Evolutionary conservation across 1,139 yeast species (phyloP), one percentile per base, ranked within the genome.

Genomic region (Lodderomyces jiufengensis): DNA sequence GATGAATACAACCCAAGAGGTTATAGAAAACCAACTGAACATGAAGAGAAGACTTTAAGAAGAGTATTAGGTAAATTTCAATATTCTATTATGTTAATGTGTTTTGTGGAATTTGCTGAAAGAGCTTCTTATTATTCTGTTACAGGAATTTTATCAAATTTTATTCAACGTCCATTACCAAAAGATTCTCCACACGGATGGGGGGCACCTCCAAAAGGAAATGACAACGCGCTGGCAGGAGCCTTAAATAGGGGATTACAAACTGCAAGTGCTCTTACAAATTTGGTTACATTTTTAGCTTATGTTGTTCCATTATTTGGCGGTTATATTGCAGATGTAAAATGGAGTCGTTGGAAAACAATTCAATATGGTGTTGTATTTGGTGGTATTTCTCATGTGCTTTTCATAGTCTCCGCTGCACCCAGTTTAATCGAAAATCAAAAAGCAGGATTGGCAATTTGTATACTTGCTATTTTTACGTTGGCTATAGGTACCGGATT

Each of bases 131-230:
- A 68, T 41, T 70, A 65, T 43, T 66, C 73, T 10, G 58, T 66
- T n/a, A 49, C 58, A 11, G 70, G 68, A 21, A 54, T 69, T 35
- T 55, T 70, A 31, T 55, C 70, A 27, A 70, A 70, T 44, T 69
- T 68, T 47, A 53, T 70, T 34, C 72, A 68, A 47, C 55, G 79
- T 45, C 70, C 72, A 10, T 53, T 76, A 33, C 82, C 82, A 3
- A 53, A 48, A 18, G 74, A 75, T 32, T 73, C 77, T 20, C 73
- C 72, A 34, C 62, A 70, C 37, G 70, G 78, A 47, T 68, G 46
- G 47, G 47, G 44, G 21, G 46, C 44, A 9, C 56, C 50, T 21
- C 74, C 75, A 32, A 72, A 76, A 36, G 69, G 77, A 47, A 66
- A 72, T 20, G 59, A 44, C 21, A 50, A 50, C 41, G 72, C 74